These are phyloP conservation scores for Paxillus ammoniavirescens DNA, from an alignment of 768 basidiomycete genomes.

Conservation along the genomic window DNA sequence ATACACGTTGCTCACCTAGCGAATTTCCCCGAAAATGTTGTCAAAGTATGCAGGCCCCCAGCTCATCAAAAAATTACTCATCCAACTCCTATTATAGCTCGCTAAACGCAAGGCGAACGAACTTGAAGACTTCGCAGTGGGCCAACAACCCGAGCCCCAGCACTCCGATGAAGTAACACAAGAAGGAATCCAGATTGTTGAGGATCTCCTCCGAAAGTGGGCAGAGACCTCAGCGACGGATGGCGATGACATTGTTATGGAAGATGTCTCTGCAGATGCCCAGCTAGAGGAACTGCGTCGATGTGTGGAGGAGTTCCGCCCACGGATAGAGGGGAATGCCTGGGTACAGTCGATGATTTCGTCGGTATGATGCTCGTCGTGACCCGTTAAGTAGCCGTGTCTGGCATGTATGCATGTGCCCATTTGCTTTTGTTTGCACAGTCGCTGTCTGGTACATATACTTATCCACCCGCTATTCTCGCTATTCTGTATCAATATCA, in stretches of 20 bases:
- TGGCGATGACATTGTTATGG: constrained; percentile 48
- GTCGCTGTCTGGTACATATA: constrained; percentile 1
- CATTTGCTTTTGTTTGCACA: background rate
- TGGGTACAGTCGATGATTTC: constrained; percentile 71
- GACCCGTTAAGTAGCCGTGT: background rate
- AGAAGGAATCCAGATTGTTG: constrained; percentile 78
- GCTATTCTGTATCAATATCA: constrained; percentile 10
- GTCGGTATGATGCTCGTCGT: constrained; percentile 29
- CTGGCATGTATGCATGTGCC: background rate
- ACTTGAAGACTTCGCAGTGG: constrained; percentile 76
- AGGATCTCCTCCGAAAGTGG: constrained; percentile 77
- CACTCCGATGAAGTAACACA: constrained; percentile 63
- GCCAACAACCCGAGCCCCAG: constrained; percentile 37
- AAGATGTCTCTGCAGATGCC: constrained; percentile 39
- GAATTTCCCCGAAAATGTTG: constrained; percentile 93
- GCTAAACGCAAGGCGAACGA: constrained; percentile 93
- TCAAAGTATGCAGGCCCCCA: constrained; percentile 54
- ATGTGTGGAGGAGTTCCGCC: constrained; percentile 63
- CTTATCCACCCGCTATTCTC: constrained; percentile 10
- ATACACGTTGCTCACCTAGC: constrained; percentile 98
- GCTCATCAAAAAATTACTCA: background rate
- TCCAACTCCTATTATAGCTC: constrained; percentile 44
- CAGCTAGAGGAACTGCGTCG: constrained; percentile 50
- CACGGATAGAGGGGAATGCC: constrained; percentile 70
- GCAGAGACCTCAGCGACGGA: constrained; percentile 35